Base-by-base conservation (phyloP, 805 yeast species). In the Nakazawaea laoshanensis region DNA sequence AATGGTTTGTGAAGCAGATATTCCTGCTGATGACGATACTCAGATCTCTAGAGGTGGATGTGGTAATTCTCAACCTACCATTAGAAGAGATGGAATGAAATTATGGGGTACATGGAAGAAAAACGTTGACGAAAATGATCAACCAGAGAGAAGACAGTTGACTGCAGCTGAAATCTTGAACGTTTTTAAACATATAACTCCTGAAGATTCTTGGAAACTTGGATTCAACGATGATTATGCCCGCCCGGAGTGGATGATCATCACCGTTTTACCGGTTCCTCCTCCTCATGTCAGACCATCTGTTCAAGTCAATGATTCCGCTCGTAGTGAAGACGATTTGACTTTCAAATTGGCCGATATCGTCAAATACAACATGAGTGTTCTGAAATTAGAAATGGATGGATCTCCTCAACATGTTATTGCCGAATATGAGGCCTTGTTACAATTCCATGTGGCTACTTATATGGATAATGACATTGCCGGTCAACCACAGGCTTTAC, bases 271-370 rank as follows among this genome's bases (percentile, higher is more conserved):
- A 49, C 98, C 99, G 1, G 98, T 92, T 13, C 99, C 99, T 27
- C 99, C 99, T 32, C 99, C 99, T 41, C 97, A 96, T 22, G 99
- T 92, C 21, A 80, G 99, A 58, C 99, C 99, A 8, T 84, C 95
- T 16, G 92, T 92, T 63, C 96, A 98, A 2, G 88, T 92, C 50
- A 92, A 92, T 46, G 98, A 92, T 54, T 85, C 96, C 8, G 96
- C 95, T 41, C 78, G 98, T 63, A 96, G 97, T 47, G 98, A 92
- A 59, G 99, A 92, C 74, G 99, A 92, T 69, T 79, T 92, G 61
- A 92, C 99, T 2, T 92, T 88, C 57, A 92, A 92, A 60, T 68
- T 92, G 44, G 96, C 97, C 7, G 99, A 92, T 69, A 88, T 92
- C 32, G 63, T 92, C 49, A 92, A 92, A 58, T 97, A 98, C 4